These are phyloP conservation scores for Fulvia fulva DNA, from an alignment of 2,329 filamentous ascomycete genomes.

Conservation along the genomic window DNA sequence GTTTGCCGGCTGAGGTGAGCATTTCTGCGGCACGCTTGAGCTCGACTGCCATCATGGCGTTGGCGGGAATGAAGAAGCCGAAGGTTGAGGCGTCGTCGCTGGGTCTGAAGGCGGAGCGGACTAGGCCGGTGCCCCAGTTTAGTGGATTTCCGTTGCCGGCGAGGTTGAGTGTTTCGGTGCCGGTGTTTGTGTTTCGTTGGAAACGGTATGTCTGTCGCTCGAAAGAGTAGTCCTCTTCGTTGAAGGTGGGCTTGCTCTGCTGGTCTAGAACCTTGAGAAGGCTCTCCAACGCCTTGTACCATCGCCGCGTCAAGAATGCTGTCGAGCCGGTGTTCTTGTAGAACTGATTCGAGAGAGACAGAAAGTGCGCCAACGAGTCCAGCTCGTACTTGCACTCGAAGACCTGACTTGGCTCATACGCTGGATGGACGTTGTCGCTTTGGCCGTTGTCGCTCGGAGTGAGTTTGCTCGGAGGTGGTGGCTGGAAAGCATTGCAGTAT, in stretches of 20 bases:
- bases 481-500: slow-evolving; percentile 98
- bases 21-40: slow-evolving; percentile 69
- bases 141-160: slow-evolving; percentile 86
- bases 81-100: slow-evolving; percentile 94
- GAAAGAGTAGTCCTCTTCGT: slow-evolving; percentile 61
- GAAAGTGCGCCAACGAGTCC: slow-evolving; percentile 88
- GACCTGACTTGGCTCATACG: slow-evolving; percentile 77
- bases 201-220: slow-evolving; percentile 80
- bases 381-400: slow-evolving; percentile 99
- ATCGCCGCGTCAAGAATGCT: slow-evolving; percentile 73
- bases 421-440: slow-evolving; percentile 77
- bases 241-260: slow-evolving; percentile 78
- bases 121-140: slow-evolving; percentile 74
- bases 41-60: slow-evolving; percentile 94
- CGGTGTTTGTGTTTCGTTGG: slow-evolving; percentile 70
- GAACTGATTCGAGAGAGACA: slow-evolving; percentile 82
- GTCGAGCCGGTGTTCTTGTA: slow-evolving; percentile 72
- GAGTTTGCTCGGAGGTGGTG: slow-evolving; percentile 77
- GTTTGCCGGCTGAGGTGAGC: slow-evolving; percentile 59
- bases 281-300: slow-evolving; percentile 72
- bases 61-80: slow-evolving; percentile 90
- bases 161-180: slow-evolving; percentile 86
- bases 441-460: slow-evolving; percentile 71
- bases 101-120: slow-evolving; percentile 88
- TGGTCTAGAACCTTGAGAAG: slow-evolving; percentile 70